Evolutionary conservation across 2,329 filamentous ascomycete species (phyloP), one percentile per base, ranked within the genome.

Genomic region (Hymenoscyphus fraxineus): DNA sequence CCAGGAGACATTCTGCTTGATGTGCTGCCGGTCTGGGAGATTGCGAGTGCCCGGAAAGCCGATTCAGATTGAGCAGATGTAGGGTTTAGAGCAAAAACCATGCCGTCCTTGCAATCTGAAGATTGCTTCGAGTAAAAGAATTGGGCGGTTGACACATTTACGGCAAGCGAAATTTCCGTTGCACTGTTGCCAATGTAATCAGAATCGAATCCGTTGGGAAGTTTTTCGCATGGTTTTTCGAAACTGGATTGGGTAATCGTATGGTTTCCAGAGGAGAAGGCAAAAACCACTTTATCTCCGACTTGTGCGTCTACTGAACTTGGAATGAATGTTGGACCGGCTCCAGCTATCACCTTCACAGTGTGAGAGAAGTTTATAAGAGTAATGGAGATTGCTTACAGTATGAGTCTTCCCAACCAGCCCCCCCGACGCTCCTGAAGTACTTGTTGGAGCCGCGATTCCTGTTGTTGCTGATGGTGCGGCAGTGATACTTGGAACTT

Each of bases 261-360:
- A 77, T 84, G 83, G 77, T 84, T 85, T 16, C 69, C 69, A 12
- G 65, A 64, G 3, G 64, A 70, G 68, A 75, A 76, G 31, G 74
- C 70, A 65, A 74, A 76, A 51, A 75, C 63, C 12, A 76, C 66
- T 7, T 70, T 65, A 54, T 76, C 74, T 31, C 74, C 74, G 10
- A 69, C 58, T 2, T 75, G 70, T 3, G 72, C 73, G 31, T 61
- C 66, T 39, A 75, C 59, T 3, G 66, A 77, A 61, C 78, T 75
- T 6, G 83, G 82, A 35, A 44, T 61, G 93, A 97, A 85, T 96
- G 97, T 56, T n/a, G 66, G 64, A 54, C 67, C 58, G 1, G 66
- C 41, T 15, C 57, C 66, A 3, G 65, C 67, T 19, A 66, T 22
- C 16, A 70, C 66, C 68, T 70, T 41, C 35, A 9, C 0, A 16